Evolutionary conservation across 2,329 filamentous ascomycete genomes (phyloP).

Genomic region (Paraphoma chrysanthemicola): DNA sequence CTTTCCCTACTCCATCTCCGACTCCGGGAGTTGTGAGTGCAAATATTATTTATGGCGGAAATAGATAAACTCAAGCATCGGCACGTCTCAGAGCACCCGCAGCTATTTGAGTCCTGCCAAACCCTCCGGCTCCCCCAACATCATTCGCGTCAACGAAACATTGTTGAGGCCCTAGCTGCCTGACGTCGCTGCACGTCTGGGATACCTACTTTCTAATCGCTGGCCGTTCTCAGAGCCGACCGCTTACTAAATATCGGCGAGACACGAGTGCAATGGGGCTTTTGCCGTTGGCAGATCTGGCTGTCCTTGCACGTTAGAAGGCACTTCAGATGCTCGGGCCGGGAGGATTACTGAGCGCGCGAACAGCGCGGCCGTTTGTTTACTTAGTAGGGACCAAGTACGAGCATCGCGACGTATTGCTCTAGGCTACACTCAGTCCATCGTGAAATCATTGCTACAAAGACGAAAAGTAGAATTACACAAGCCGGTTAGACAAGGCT

Average conservation of each 20-base stretch:
- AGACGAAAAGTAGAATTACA: neutral
- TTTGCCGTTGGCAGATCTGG: conserved; percentile 16
- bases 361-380: too few relatives aligned
- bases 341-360: neutral
- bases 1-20: conserved; percentile 14
- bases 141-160: conserved; percentile 17
- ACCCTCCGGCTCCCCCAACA: conserved; percentile 22
- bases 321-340: neutral
- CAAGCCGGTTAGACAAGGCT: neutral
- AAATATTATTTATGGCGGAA: conserved; percentile 22
- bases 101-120: conserved; percentile 13
- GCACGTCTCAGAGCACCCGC: conserved; percentile 18
- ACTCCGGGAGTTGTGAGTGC: conserved; percentile 20
- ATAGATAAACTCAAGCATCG: conserved; percentile 20
- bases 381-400: too few relatives aligned
- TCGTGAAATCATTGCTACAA: neutral
- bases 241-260: conserved; percentile 15
- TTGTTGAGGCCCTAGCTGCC: conserved; percentile 27
- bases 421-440: neutral
- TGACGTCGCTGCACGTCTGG: conserved; percentile 10
- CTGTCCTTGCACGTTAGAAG: neutral
- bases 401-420: too few relatives aligned
- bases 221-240: neutral
- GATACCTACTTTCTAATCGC: conserved; percentile 10
- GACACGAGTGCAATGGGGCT: conserved; percentile 6